phyloP scores from a whole-genome alignment of 495 filamentous ascomycete species.

The Pyrenula aspistea region DNA sequence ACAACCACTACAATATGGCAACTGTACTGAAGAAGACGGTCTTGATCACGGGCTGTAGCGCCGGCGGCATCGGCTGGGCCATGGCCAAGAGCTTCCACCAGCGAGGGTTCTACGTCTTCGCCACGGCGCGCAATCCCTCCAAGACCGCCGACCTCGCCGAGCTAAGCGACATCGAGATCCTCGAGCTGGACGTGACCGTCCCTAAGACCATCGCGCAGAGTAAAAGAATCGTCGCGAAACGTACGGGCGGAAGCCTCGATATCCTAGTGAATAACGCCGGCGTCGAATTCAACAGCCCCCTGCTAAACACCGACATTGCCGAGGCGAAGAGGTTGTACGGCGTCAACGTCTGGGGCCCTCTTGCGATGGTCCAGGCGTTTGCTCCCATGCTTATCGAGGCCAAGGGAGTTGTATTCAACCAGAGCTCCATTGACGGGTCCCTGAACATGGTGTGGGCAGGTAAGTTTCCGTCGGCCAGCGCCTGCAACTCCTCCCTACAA shows the following conservation, averaged over 20 bases:
- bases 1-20: no score
- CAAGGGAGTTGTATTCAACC: conserved; percentile 17
- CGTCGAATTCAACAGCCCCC: conserved; percentile 15
- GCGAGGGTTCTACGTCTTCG: conserved; percentile 28
- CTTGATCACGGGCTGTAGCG: conserved; percentile 35
- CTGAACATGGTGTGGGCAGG: no score
- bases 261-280: conserved; percentile 33
- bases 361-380: conserved; percentile 28
- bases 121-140: conserved; percentile 26
- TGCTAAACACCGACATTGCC: conserved; percentile 21
- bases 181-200: conserved; percentile 23
- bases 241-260: conserved; percentile 16
- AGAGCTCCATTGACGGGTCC: conserved; percentile 14
- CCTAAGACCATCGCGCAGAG: conserved; percentile 15
- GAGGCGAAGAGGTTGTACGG: conserved; percentile 29
- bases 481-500: no score
- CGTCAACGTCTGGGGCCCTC: conserved; percentile 24
- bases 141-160: conserved; percentile 20
- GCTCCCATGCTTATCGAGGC: conserved; percentile 26
- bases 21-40: no score
- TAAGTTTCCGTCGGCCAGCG: no score
- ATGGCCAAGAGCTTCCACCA: conserved; percentile 24
- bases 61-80: conserved; percentile 29
- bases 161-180: conserved; percentile 13
- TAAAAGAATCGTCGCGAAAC: conserved; percentile 2